Percentiles rank a stretch among this genome's conserved stretches.
These are phyloP conservation scores for Aschersonia sp. DNA, from an alignment of 2,329 filamentous ascomycete genomes.

Conservation along the genomic window DNA sequence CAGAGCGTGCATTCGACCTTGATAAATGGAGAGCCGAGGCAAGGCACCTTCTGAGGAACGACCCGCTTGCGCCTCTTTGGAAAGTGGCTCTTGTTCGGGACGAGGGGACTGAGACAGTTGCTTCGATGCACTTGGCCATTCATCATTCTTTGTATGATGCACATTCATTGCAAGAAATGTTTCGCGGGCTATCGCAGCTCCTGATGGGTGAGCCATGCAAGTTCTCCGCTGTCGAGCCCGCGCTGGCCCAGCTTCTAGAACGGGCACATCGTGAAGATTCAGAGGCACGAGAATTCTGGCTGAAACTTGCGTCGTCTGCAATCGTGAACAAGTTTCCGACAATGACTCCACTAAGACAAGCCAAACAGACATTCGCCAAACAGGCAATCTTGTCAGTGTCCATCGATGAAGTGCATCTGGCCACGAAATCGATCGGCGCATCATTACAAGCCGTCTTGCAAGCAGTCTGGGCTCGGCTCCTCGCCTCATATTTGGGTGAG, in stretches of 20 bases:
- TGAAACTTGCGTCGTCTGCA: constrained; percentile 30
- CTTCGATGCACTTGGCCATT: constrained; percentile 32
- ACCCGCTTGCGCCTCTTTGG: constrained; percentile 49
- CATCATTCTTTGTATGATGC: constrained; percentile 85
- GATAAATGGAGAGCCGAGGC: constrained; percentile 22
- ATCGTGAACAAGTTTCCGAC: constrained; percentile 61
- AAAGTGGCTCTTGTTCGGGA: constrained; percentile 31
- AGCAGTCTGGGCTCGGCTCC: constrained; percentile 60
- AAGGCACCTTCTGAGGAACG: constrained; percentile 18
- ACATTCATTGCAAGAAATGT: constrained; percentile 49
- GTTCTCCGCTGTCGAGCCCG: constrained; percentile 15
- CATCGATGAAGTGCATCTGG: constrained; percentile 33
- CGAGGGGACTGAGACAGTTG: neutral
- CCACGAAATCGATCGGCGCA: constrained; percentile 43
- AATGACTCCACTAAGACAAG: constrained; percentile 46
- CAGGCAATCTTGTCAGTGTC: constrained; percentile 21
- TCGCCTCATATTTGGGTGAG: constrained; percentile 68
- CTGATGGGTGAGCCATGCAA: constrained; percentile 9
- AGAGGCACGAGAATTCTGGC: constrained; percentile 47
- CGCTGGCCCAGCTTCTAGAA: constrained; percentile 26
- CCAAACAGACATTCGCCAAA: constrained; percentile 18
- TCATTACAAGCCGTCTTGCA: constrained; percentile 65
- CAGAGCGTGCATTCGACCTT: neutral
- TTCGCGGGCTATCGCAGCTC: constrained; percentile 37
- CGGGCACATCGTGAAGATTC: constrained; percentile 12